A percentile compares a stretch with the other conserved stretches of the same genome.
phyloP scores from a whole-genome alignment of 1,284 basidiomycete genomes.

The Rhizoctonia solani region DNA sequence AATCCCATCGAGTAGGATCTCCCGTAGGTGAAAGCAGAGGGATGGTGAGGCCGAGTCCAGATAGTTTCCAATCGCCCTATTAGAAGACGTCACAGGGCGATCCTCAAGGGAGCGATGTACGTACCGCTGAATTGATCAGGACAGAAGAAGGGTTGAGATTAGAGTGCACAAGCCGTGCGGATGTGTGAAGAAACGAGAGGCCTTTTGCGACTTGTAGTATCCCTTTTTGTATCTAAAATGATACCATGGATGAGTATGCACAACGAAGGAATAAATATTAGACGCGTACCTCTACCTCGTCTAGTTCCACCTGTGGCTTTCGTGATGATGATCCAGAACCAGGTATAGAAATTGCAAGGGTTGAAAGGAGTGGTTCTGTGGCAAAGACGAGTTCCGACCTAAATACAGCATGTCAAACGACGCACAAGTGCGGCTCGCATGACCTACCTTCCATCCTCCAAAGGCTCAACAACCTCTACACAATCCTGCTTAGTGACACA shows the following conservation, averaged over 20 bases:
- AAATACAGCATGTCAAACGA: neutral
- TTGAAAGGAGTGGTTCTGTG: constrained; percentile 85
- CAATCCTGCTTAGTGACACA: neutral
- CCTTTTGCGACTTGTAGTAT: constrained; percentile 93
- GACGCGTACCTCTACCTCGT: constrained; percentile 82
- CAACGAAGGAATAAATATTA: constrained; percentile 9
- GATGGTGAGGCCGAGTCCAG: constrained; percentile 86
- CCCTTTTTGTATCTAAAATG: constrained; percentile 96
- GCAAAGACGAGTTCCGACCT: constrained; percentile 84
- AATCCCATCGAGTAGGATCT: constrained; percentile 78
- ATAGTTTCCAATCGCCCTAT: constrained; percentile 98
- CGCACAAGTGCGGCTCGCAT: neutral
- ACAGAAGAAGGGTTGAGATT: constrained; percentile 85
- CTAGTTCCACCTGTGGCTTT: constrained; percentile 63
- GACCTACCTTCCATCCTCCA: constrained; percentile 82
- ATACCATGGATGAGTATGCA: constrained; percentile 35
- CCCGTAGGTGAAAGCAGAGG: constrained; percentile 74
- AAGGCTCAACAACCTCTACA: constrained; percentile 94
- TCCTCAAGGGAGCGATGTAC: constrained; percentile 44
- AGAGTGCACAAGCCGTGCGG: constrained; percentile 88
- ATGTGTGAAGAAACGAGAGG: constrained; percentile 88
- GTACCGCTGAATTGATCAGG: constrained; percentile 83
- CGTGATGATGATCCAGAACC: constrained; percentile 51
- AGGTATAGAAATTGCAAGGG: constrained; percentile 73
- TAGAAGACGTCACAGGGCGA: constrained; percentile 24